phyloP scores from a whole-genome alignment of 371 early-diverging fungal species.

The Mortierella sp. region DNA sequence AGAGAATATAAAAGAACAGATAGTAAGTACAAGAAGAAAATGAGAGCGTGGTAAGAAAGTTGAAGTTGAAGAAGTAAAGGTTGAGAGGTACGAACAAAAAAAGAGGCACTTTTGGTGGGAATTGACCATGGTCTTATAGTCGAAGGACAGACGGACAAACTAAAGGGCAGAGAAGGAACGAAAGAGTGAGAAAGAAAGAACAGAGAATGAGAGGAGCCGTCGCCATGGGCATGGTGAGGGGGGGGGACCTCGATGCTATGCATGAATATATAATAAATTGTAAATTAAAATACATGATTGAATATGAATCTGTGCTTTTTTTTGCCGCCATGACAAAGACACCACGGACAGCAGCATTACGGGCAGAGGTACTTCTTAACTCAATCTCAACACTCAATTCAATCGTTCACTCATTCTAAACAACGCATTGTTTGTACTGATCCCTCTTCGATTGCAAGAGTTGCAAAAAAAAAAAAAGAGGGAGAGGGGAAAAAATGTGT shows the following conservation, averaged over 20 bases:
- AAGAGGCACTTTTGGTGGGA: not conserved
- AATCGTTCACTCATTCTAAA: not conserved
- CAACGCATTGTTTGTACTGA: not conserved
- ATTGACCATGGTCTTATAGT: not conserved
- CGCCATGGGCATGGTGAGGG: not conserved
- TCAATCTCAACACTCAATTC: not conserved
- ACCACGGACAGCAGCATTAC: not conserved
- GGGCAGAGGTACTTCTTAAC: not conserved
- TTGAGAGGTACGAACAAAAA: not conserved
- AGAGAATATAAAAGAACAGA: not conserved
- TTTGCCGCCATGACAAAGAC: not conserved
- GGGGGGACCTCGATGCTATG: not conserved
- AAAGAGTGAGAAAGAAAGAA: not conserved
- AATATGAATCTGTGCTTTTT: not conserved
- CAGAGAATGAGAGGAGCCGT: not conserved
- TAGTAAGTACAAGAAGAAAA: not conserved
- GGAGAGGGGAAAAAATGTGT: too few species aligned
- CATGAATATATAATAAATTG: not conserved
- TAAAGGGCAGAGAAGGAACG: not conserved
- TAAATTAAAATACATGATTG: not conserved
- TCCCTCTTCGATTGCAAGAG: too few species aligned
- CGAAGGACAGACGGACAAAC: not conserved
- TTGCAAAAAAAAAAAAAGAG: too few species aligned
- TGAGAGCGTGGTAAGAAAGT: too few species aligned
- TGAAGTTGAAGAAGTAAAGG: not conserved